phyloP scores from a whole-genome alignment of 306 rosid species.

The Quercus cerris region DNA sequence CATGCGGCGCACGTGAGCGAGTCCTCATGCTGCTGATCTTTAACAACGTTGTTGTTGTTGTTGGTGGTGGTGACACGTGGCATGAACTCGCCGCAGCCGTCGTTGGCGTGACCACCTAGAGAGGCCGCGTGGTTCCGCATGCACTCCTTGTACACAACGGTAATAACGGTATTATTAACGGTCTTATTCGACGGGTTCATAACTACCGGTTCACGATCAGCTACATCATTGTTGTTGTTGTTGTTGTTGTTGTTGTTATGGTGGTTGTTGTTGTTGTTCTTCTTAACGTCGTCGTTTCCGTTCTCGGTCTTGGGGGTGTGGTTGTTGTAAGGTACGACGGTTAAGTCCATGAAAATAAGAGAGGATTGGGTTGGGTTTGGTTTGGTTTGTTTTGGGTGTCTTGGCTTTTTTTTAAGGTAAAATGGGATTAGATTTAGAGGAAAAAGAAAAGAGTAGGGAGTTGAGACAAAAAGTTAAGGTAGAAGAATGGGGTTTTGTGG shows the following conservation, averaged over 20 bases:
- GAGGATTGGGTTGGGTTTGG: not conserved
- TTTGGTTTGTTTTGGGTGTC: too few species aligned
- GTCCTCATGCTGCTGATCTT: too few species aligned
- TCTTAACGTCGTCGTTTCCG: conserved; percentile 13
- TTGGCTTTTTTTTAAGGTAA: not conserved
- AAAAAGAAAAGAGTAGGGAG: not conserved
- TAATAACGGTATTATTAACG: not conserved
- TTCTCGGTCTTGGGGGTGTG: conserved; percentile 8
- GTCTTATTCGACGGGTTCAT: not conserved
- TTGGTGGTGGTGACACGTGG: not conserved
- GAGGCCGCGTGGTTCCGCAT: conserved; percentile 23
- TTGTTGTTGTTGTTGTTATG: not conserved
- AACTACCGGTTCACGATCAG: not conserved
- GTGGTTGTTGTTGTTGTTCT: not conserved
- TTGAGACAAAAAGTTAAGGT: not conserved
- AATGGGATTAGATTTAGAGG: not conserved
- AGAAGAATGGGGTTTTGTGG: too few species aligned
- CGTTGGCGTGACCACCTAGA: conserved; percentile 21
- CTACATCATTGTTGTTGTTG: too few species aligned
- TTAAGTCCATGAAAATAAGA: conserved; percentile 17
- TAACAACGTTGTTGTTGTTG: too few species aligned
- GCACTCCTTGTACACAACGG: conserved; percentile 2
- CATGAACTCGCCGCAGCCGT: conserved; percentile 30
- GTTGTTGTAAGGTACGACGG: conserved; percentile 25
- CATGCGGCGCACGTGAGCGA: conserved; percentile 26